phyloP scores from a whole-genome alignment of 805 yeast species.

The Candida oleophila region DNA sequence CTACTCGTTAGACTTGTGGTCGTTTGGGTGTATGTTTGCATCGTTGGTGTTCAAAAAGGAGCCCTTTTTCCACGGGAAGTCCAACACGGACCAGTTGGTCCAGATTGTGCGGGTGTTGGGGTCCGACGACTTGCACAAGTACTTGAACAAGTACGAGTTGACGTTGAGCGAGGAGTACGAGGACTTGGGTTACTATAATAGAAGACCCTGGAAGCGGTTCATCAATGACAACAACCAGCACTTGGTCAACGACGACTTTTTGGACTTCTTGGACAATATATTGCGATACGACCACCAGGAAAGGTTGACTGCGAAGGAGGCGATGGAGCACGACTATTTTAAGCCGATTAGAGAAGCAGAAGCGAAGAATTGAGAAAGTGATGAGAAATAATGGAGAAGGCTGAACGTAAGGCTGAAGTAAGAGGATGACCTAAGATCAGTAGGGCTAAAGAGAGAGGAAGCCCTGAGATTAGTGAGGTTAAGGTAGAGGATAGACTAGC shows the following conservation, averaged over 20 bases:
- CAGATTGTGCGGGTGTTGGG: constrained; percentile 88
- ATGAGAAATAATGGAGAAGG: too few species aligned
- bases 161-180: constrained; percentile 73
- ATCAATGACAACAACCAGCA: constrained; percentile 68
- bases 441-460: too few species aligned
- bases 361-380: too few species aligned
- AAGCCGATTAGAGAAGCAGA: constrained; percentile 17
- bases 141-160: constrained; percentile 69
- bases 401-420: neutral
- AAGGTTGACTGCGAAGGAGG: constrained; percentile 85
- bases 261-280: constrained; percentile 79
- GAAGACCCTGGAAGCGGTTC: constrained; percentile 85
- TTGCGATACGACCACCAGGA: constrained; percentile 86
- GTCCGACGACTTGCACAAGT: constrained; percentile 71
- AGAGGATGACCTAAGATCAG: too few species aligned
- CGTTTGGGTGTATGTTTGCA: constrained; percentile 90
- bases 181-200: constrained; percentile 64
- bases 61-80: constrained; percentile 89
- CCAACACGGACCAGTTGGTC: constrained; percentile 87
- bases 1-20: constrained; percentile 91
- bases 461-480: neutral
- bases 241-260: constrained; percentile 62
- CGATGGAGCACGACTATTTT: constrained; percentile 62
- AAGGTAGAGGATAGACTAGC: too few species aligned
- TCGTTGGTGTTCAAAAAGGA: constrained; percentile 87